These are phyloP conservation scores for Yamadazyma endophytica DNA, from an alignment of 805 yeast species.

Conservation along the genomic window DNA sequence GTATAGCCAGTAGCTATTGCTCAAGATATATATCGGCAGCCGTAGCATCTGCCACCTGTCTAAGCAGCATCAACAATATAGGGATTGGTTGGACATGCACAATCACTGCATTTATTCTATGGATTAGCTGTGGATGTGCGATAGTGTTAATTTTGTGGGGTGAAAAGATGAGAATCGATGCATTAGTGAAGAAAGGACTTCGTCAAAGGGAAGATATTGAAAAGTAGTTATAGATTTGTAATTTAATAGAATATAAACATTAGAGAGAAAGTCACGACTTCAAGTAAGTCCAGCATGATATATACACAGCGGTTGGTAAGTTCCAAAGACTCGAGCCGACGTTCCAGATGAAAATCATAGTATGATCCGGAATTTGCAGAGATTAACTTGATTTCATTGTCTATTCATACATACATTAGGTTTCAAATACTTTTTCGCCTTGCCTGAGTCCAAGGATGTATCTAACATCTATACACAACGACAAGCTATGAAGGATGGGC, in stretches of 20 bases:
- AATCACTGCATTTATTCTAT: conserved; percentile 40
- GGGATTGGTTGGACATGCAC: conserved; percentile 59
- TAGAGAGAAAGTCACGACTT: too few species aligned
- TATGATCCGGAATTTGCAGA: too few species aligned
- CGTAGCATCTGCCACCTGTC: conserved; percentile 46
- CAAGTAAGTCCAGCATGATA: too few species aligned
- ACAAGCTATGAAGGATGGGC: conserved; percentile 73
- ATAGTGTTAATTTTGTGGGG: conserved; percentile 37
- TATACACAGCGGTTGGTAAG: too few species aligned
- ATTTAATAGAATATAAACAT: too few species aligned
- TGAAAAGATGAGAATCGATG: conserved; percentile 26
- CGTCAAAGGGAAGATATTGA: conserved; percentile 1
- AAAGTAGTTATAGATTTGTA: too few species aligned
- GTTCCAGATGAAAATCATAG: too few species aligned
- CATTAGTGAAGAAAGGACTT: conserved; percentile 17
- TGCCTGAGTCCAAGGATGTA: conserved; percentile 66
- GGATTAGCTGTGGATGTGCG: conserved; percentile 32
- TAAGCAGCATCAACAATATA: conserved; percentile 41
- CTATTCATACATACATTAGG: conserved; percentile 5
- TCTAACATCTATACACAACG: conserved; percentile 82
- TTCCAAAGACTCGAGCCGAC: too few species aligned
- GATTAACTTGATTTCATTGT: conserved; percentile 2
- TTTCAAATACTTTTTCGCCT: conserved; percentile 63
- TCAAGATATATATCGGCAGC: conserved; percentile 49
- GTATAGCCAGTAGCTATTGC: conserved; percentile 51